A percentile compares a stretch with the other conserved stretches of the same genome.
phyloP scores from a whole-genome alignment of 306 rosid species.

The Vigna hirtella region DNA sequence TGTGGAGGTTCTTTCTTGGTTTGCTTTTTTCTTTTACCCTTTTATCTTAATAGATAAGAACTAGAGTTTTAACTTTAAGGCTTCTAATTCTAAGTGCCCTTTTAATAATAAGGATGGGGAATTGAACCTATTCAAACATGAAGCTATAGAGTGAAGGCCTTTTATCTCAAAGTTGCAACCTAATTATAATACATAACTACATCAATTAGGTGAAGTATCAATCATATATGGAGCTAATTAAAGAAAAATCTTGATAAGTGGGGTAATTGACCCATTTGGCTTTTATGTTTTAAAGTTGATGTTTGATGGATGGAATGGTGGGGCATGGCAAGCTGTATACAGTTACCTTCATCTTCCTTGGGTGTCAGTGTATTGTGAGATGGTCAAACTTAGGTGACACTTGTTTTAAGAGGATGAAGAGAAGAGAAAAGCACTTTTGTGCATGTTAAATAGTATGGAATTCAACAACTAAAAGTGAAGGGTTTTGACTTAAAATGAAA shows the following conservation, averaged over 20 bases:
- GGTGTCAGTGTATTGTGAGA: constrained; percentile 7
- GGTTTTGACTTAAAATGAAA: not conserved
- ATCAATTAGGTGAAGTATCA: constrained; percentile 18
- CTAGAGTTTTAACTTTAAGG: constrained; percentile 7
- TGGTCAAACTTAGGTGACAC: not conserved
- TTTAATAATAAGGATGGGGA: not conserved
- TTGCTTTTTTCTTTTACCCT: not conserved
- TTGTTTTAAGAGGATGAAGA: not conserved
- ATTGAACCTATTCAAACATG: not conserved
- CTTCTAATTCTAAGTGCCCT: not conserved
- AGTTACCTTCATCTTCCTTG: not conserved
- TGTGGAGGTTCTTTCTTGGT: not conserved
- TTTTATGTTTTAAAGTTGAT: constrained; percentile 26
- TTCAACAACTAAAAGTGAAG: not conserved
- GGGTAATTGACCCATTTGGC: constrained; percentile 24
- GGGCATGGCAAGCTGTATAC: constrained; percentile 11
- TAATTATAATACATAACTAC: not conserved
- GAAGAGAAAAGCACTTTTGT: not conserved
- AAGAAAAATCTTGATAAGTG: not conserved
- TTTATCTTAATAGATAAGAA: constrained; percentile 27
- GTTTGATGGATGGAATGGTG: constrained; percentile 28
- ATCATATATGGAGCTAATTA: constrained; percentile 22
- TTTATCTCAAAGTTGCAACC: constrained; percentile 22
- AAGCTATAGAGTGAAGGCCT: constrained; percentile 28
- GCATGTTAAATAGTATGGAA: not conserved